These are phyloP conservation scores for Penstemon davidsonii DNA, from an alignment of 257 asterid species.

Conservation along the genomic window DNA sequence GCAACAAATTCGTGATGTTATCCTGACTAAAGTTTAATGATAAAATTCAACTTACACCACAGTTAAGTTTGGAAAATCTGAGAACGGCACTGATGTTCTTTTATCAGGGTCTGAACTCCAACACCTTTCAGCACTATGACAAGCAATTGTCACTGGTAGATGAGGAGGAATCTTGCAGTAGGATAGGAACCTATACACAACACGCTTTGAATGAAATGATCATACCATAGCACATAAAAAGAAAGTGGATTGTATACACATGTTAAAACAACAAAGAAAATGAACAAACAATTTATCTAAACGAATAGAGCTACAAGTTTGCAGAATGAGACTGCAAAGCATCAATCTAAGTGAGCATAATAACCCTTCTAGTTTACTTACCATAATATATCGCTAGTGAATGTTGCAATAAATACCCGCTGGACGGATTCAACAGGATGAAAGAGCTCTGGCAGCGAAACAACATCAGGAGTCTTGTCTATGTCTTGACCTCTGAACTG, in stretches of 20 bases:
- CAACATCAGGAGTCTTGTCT: constrained; percentile 40
- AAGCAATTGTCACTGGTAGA: constrained; percentile 80
- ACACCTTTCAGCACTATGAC: constrained; percentile 78
- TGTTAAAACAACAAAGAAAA: background rate
- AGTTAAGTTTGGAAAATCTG: constrained; percentile 69
- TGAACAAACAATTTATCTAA: constrained; percentile 11
- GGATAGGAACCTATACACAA: constrained; percentile 62
- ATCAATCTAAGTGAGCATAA: constrained; percentile 16
- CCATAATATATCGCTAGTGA: constrained; percentile 81
- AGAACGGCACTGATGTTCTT: constrained; percentile 60
- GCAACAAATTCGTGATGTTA: constrained; percentile 26
- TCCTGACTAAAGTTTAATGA: background rate
- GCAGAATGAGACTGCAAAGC: constrained; percentile 15
- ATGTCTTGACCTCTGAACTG: constrained; percentile 41
- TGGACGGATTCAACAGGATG: constrained; percentile 64
- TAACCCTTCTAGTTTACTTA: constrained; percentile 34
- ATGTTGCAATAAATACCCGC: constrained; percentile 76
- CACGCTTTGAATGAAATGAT: constrained; percentile 26
- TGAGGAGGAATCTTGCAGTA: constrained; percentile 66
- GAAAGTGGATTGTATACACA: background rate
- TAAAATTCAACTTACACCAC: constrained; percentile 58
- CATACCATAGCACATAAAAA: constrained; percentile 14
- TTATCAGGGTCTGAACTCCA: constrained; percentile 70
- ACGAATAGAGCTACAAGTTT: background rate
- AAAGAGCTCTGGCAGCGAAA: constrained; percentile 79